Conservation (phyloP, 1,139 yeast species). For the Suhomyces taliae region DNA sequence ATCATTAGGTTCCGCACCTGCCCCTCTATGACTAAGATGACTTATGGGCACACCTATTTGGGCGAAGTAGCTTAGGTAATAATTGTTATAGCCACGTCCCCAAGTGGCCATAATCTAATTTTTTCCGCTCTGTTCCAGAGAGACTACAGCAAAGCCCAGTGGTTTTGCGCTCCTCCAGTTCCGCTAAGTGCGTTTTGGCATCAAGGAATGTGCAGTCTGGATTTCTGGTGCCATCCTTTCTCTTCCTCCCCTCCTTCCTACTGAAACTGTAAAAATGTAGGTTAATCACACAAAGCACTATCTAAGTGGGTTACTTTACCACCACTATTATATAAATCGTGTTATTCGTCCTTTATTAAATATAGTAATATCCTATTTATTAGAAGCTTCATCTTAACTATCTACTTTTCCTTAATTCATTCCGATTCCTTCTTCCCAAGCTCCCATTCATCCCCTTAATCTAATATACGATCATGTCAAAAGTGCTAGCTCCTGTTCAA, state of each 20-base stretch:
- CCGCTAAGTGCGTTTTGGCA: neutral
- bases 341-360: neutral
- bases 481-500: slow-evolving; percentile 4
- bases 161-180: no score
- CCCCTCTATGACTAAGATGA: no score
- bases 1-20: no score
- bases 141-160: no score
- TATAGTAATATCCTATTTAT: no score
- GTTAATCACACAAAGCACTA: neutral
- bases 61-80: no score
- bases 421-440: neutral
- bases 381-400: no score
- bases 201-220: neutral
- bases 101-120: no score
- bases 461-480: neutral
- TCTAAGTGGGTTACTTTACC: neutral
- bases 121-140: no score
- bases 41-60: no score
- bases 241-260: neutral
- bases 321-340: neutral
- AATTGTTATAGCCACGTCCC: no score
- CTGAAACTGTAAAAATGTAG: neutral
- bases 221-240: neutral
- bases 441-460: neutral
- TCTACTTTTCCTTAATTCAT: neutral